Conservation (phyloP, 2,329 filamentous ascomycete species). For the Paramyrothecium roridum region DNA sequence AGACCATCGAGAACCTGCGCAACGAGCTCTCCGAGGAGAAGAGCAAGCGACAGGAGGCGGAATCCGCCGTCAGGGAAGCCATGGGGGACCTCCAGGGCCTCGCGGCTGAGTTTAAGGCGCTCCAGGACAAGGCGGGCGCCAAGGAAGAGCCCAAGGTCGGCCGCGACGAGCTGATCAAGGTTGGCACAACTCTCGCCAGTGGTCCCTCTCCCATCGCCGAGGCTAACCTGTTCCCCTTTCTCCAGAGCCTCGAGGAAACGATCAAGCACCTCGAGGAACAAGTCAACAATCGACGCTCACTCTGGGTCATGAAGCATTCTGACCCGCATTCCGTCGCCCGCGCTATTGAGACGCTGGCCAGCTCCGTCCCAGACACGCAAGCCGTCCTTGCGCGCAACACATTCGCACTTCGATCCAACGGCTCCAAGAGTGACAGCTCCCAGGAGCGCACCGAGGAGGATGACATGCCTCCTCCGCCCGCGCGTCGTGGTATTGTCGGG, state of each 20-base stretch:
- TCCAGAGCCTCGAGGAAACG: constrained; percentile 26
- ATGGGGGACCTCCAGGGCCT: constrained; percentile 22
- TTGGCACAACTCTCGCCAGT: constrained; percentile 5
- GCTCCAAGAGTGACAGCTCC: background rate
- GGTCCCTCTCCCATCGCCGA: background rate
- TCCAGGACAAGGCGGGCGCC: constrained; percentile 21
- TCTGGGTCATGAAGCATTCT: constrained; percentile 32
- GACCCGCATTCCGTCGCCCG: constrained; percentile 24
- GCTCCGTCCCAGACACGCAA: constrained; percentile 21
- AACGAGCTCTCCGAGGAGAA: constrained; percentile 26
- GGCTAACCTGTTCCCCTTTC: background rate
- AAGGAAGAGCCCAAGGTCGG: constrained; percentile 13
- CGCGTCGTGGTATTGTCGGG: constrained; percentile 5
- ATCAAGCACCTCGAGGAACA: constrained; percentile 32
- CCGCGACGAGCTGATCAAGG: constrained; percentile 26
- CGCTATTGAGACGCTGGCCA: constrained; percentile 27
- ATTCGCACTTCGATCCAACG: background rate
- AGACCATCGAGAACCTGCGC: constrained; percentile 26
- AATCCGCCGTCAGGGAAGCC: constrained; percentile 21
- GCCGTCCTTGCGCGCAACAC: background rate
- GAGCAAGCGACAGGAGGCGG: constrained; percentile 22
- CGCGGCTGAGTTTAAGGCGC: constrained; percentile 20
- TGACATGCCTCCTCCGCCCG: background rate
- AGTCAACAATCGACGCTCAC: constrained; percentile 29
- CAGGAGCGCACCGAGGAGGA: background rate